Percentiles rank a stretch among this genome's conserved stretches.
Conservation (phyloP, 441 rosid genomes). For the Adansonia grandidieri region DNA sequence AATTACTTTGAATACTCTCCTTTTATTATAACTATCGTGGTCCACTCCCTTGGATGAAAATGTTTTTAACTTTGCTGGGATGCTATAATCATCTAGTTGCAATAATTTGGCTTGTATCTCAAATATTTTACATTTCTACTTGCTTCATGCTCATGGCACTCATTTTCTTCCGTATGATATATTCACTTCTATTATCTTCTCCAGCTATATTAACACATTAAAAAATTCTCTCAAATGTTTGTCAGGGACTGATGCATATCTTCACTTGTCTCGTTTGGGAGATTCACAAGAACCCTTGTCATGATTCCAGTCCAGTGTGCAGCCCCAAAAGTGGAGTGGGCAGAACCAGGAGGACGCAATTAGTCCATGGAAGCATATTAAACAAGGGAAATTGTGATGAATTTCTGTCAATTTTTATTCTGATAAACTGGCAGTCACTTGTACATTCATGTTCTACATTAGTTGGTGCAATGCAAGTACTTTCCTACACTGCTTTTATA, state of each 20-base stretch:
- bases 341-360: background rate
- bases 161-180: background rate
- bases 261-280: constrained; percentile 66
- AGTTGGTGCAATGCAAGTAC: background rate
- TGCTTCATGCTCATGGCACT: background rate
- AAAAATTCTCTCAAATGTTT: background rate
- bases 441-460: background rate
- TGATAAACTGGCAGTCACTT: constrained; percentile 25
- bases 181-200: background rate
- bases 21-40: background rate
- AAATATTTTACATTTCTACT: background rate
- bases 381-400: background rate
- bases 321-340: background rate
- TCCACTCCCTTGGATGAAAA: background rate
- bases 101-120: background rate
- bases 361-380: constrained; percentile 13
- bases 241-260: constrained; percentile 82
- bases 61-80: background rate
- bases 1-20: background rate
- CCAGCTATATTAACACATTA: background rate
- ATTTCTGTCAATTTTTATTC: constrained; percentile 28
- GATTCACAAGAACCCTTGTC: constrained; percentile 75
- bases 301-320: constrained; percentile 26
- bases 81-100: background rate
- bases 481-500: background rate